Conservation (phyloP, 176 grass and related monocot genomes). For the Oryza australiensis region DNA sequence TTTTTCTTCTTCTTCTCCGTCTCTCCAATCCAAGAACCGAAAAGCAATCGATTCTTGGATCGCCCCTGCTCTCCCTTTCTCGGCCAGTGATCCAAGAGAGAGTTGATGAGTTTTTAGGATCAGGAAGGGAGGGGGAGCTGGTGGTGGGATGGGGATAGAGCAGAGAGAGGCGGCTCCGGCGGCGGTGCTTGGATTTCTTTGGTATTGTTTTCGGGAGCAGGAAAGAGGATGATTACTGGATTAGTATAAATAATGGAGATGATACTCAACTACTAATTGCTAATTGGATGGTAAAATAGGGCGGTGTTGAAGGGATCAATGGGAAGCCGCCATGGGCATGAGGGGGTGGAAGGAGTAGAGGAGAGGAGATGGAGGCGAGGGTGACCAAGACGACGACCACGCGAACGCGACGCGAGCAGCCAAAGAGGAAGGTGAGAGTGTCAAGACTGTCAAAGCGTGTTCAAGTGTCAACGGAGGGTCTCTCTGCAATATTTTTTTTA, state of each 20-base stretch:
- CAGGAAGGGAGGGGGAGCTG: not conserved
- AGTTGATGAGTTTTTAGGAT: not conserved
- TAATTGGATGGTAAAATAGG: not conserved
- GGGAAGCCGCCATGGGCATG: not conserved
- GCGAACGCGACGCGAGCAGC: not conserved
- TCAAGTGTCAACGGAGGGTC: not conserved
- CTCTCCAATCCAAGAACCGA: not conserved
- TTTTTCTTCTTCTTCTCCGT: not conserved
- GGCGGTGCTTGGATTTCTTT: not conserved
- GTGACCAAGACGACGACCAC: not conserved
- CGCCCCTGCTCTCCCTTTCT: not conserved
- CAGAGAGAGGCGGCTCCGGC: too few relatives aligned
- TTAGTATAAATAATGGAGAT: not conserved
- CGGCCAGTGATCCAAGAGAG: not conserved
- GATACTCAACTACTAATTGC: not conserved
- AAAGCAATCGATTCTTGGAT: not conserved
- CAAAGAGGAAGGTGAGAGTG: not conserved
- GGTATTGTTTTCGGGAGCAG: not conserved
- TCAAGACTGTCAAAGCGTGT: not conserved
- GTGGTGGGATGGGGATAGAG: not conserved
- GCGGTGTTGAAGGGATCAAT: conserved; percentile 40
- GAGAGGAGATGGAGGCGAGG: not conserved
- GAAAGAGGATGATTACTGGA: not conserved
- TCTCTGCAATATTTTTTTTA: too few relatives aligned
- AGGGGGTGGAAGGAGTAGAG: not conserved